Percentiles rank a stretch among this genome's conserved stretches.
phyloP scores from a whole-genome alignment of 1,284 basidiomycete species.

The Puccinia hordei region DNA sequence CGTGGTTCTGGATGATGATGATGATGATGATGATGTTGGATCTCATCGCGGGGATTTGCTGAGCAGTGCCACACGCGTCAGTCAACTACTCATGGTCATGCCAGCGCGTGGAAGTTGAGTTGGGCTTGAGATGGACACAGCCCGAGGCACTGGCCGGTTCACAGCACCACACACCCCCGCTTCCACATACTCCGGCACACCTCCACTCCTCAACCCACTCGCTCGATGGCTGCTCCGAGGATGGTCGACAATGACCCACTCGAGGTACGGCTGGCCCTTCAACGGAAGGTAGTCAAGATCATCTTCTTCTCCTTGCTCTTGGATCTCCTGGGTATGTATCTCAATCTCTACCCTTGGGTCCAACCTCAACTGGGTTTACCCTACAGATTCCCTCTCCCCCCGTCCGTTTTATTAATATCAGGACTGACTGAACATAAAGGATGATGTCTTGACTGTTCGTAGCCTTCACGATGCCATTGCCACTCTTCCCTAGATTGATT shows the following conservation, averaged over 20 bases:
- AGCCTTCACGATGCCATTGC: constrained; percentile 92
- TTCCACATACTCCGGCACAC: no score
- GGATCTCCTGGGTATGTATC: constrained; percentile 72
- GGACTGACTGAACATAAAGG: constrained; percentile 5
- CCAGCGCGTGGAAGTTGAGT: neutral
- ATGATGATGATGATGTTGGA: constrained; percentile 1
- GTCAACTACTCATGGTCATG: neutral
- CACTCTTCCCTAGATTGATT: constrained; percentile 74
- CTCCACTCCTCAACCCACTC: no score
- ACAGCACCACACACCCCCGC: no score
- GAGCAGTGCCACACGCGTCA: neutral
- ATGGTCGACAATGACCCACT: neutral
- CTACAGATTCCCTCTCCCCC: no score
- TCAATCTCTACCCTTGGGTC: neutral
- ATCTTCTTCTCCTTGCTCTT: constrained; percentile 82
- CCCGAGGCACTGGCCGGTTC: neutral
- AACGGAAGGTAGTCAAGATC: constrained; percentile 64
- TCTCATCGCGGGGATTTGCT: no score
- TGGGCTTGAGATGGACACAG: constrained; percentile 12
- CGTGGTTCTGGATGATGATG: no score
- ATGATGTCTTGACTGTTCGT: constrained; percentile 19
- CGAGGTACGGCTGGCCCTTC: neutral
- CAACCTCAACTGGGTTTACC: neutral
- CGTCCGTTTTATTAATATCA: no score
- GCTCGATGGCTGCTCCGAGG: neutral